phyloP scores from a whole-genome alignment of 495 filamentous ascomycete genomes.

The Achaetomiella virescens region DNA sequence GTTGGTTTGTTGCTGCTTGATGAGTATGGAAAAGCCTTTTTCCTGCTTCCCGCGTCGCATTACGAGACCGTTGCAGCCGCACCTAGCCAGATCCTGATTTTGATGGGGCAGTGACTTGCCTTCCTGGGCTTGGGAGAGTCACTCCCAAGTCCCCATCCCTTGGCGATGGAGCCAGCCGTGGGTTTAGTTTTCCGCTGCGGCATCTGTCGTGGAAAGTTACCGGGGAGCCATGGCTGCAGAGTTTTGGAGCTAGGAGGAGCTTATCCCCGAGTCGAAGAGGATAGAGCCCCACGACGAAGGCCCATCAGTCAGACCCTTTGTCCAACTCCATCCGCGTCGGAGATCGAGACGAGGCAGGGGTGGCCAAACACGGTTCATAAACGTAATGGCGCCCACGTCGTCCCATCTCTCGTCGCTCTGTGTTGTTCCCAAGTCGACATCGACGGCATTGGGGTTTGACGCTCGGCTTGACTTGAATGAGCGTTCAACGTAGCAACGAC shows the following conservation, averaged over 20 bases:
- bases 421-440: not conserved
- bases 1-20: no score
- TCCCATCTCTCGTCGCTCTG: not conserved
- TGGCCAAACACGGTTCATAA: not conserved
- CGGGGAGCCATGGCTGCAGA: not conserved
- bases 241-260: not conserved
- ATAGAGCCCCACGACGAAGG: not conserved
- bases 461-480: not conserved
- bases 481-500: not conserved
- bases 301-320: not conserved
- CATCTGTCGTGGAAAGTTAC: constrained; percentile 3
- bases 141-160: not conserved
- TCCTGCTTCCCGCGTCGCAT: no score
- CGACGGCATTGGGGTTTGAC: not conserved
- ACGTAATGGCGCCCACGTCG: constrained; percentile 2
- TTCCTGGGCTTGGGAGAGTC: not conserved
- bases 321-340: constrained; percentile 7
- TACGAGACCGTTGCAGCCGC: no score
- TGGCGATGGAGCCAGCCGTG: not conserved
- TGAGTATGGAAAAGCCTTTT: no score
- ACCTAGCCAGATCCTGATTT: no score
- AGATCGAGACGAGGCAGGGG: not conserved
- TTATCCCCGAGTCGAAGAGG: not conserved
- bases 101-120: no score
- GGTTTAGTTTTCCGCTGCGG: not conserved